Evolutionary conservation across 192 early-diverging fungal species (phyloP), one percentile per base, ranked within the genome.

Genomic region (Mortierella hygrophila): DNA sequence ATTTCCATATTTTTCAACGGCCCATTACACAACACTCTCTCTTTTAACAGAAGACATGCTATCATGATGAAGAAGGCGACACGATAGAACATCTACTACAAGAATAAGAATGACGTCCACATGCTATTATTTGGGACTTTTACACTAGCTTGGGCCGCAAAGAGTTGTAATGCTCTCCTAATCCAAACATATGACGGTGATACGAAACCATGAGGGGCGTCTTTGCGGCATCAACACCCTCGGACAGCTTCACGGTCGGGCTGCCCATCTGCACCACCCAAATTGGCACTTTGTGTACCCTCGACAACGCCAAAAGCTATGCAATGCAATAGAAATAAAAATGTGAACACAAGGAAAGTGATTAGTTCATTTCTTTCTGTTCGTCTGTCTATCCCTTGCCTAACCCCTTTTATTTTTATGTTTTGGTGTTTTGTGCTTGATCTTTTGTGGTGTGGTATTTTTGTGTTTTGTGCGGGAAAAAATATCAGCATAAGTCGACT

Each of bases 161-260:
- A 10, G 97, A 97, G 82, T 99, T 99, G 90, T 99, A 99, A 93
- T 99, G 98, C 82, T 96, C 96, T 38, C 98, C 98, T 23, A 99
- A 91, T 40, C 97, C 97, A 88, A 95, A 98, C 73, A 95, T 94
- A 81, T 98, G 94, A 54, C 94, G 93, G 83, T 99, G 97, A 77
- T 92, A 98, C 78, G 96, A 96, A 47, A 99, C 88, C 78, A 91
- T 92, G 47, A 96, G 78, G 3, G 96, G 95, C 8, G 89, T 79
- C 57, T 91, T 91, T n/a, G 83, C 75, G 23, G 82, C 46, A 69
- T 88, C 94, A 38, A 87, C 84, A 21, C 97, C 96, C 18, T 95
- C 96, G 41, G 94, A 96, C 70, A 99, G 90, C 75, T 94, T 95
- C 35, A 99, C 72, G 9, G 95, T 87, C 0, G 97, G 94, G 16